Evolutionary conservation across 257 asterid genomes (phyloP).

Genomic region (Verbena officinalis): DNA sequence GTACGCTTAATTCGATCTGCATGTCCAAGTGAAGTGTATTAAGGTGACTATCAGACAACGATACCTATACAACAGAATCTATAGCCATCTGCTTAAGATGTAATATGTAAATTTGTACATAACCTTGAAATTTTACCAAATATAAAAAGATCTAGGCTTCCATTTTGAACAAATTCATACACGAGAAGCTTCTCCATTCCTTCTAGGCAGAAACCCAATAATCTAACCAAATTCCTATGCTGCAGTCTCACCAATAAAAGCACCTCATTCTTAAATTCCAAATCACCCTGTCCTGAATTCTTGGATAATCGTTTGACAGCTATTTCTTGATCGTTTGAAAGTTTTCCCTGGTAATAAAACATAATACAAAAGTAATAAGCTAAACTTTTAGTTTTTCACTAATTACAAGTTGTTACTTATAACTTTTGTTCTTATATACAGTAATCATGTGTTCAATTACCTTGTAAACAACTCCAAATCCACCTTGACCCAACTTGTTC

Average conservation of each 20-base stretch:
- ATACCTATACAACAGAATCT: background rate
- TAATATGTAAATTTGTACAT: too few relatives aligned
- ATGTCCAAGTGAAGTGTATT: background rate
- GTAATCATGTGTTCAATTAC: slow-evolving; percentile 10
- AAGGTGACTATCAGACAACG: background rate
- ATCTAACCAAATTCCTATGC: slow-evolving; percentile 31
- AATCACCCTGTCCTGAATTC: slow-evolving; percentile 16
- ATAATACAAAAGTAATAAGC: background rate
- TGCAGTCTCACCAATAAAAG: slow-evolving; percentile 26
- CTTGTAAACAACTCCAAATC: slow-evolving; percentile 33
- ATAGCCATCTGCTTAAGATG: too few relatives aligned
- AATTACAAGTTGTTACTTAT: background rate
- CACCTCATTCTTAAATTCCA: slow-evolving; percentile 31
- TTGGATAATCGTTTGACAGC: slow-evolving; percentile 34
- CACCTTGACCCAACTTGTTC: slow-evolving; percentile 32
- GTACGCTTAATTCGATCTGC: slow-evolving; percentile 12
- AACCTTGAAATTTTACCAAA: slow-evolving; percentile 15
- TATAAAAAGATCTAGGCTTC: slow-evolving; percentile 24
- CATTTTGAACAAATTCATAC: slow-evolving; percentile 22
- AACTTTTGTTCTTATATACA: background rate
- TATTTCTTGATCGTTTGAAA: slow-evolving; percentile 20
- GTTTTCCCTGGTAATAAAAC: slow-evolving; percentile 21
- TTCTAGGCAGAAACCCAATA: slow-evolving; percentile 24
- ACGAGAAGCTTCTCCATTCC: slow-evolving; percentile 14
- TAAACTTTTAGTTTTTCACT: background rate